Percentiles rank a stretch among this genome's conserved stretches.
These are phyloP conservation scores for Nicotiana obtusifolia DNA, from an alignment of 257 asterid genomes.

Conservation along the genomic window DNA sequence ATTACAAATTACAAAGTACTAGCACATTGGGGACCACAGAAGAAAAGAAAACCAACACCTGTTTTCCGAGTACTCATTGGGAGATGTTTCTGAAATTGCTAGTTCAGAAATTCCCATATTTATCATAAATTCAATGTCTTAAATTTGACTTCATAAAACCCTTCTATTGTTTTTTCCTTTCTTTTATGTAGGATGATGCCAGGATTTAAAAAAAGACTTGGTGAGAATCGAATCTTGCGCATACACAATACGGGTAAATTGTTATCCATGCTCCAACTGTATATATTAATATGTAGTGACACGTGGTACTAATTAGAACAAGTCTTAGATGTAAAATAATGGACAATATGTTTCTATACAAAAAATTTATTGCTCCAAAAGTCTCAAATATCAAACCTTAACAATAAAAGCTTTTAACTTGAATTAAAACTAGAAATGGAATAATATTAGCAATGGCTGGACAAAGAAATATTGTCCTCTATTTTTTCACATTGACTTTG, in stretches of 20 bases:
- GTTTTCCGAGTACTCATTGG: not conserved
- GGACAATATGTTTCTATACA: no score
- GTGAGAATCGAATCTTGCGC: not conserved
- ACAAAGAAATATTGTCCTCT: not conserved
- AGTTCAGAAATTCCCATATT: not conserved
- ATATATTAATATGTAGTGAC: no score
- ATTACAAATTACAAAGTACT: not conserved
- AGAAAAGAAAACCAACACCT: not conserved
- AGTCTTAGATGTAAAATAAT: no score
- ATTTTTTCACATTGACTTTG: not conserved
- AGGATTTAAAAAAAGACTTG: not conserved
- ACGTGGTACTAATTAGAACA: no score
- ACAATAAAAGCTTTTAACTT: not conserved
- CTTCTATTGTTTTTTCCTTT: rapidly evolving
- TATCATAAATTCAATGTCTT: not conserved
- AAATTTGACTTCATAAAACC: not conserved
- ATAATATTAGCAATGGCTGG: not conserved
- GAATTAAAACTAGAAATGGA: not conserved
- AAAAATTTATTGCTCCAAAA: no score
- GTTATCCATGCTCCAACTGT: no score
- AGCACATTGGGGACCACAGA: not conserved
- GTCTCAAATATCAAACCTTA: no score
- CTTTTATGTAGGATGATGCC: not conserved
- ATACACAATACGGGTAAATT: not conserved
- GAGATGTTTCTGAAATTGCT: not conserved